Percentiles rank a stretch among this genome's conserved stretches.
These are phyloP conservation scores for Chenopodium formosanum DNA, from an alignment of 148 eudicot species.

Conservation along the genomic window DNA sequence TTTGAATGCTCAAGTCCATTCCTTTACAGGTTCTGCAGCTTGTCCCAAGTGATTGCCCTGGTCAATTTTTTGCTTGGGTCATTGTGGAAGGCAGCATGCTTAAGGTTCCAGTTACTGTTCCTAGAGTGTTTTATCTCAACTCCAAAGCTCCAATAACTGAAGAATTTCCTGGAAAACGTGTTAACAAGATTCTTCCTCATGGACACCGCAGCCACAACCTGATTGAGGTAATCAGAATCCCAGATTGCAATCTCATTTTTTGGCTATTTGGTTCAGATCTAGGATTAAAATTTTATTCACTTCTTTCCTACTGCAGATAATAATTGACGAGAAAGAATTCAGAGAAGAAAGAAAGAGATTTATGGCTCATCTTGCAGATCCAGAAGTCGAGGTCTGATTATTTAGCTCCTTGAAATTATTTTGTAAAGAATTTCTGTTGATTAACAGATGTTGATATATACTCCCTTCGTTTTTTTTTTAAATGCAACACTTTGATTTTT, in stretches of 20 bases:
- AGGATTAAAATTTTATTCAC: conserved; percentile 12
- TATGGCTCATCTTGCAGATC: conserved; percentile 93
- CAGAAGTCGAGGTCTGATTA: conserved; percentile 85
- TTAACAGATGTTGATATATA: too few relatives aligned
- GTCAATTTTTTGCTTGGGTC: conserved; percentile 81
- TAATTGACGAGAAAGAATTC: conserved; percentile 76
- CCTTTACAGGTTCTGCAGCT: conserved; percentile 76
- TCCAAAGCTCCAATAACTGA: conserved; percentile 88
- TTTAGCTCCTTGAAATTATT: neutral
- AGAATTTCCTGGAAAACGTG: conserved; percentile 93
- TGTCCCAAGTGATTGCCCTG: conserved; percentile 59
- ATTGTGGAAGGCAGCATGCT: conserved; percentile 77
- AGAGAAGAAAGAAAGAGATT: conserved; percentile 74
- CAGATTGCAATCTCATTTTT: conserved; percentile 7
- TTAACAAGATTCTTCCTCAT: conserved; percentile 91
- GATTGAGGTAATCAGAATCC: conserved; percentile 69
- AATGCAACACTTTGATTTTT: too few relatives aligned
- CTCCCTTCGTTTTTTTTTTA: too few relatives aligned
- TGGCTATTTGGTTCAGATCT: neutral
- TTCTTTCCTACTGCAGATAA: conserved; percentile 42
- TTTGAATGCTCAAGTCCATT: conserved; percentile 15
- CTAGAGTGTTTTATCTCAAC: conserved; percentile 88
- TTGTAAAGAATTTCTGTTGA: too few relatives aligned
- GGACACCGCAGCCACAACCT: conserved; percentile 73
- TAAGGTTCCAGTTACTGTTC: conserved; percentile 70